Percentiles rank a stretch among this genome's conserved stretches.
Conservation (phyloP, 2,329 filamentous ascomycete species). For the Pleurostoma richardsiae region DNA sequence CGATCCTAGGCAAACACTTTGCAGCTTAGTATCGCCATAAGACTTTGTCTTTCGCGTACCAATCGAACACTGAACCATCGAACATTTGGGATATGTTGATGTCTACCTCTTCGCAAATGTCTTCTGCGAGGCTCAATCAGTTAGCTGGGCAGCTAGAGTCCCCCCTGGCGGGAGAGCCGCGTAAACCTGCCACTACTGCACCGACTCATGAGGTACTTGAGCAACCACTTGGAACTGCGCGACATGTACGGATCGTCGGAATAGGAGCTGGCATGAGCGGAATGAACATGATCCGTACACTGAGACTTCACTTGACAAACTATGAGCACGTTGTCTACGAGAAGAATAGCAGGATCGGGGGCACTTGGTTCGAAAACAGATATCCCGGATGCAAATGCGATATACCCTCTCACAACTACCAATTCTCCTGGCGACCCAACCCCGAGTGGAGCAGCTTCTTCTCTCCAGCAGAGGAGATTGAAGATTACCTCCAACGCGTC, state of each 20-base stretch:
- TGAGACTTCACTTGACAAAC: constrained; percentile 33
- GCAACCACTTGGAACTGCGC: constrained; percentile 28
- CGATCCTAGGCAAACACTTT: too few species aligned
- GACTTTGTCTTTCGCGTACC: too few species aligned
- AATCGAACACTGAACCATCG: too few species aligned
- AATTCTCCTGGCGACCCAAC: constrained; percentile 57
- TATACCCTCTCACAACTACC: constrained; percentile 56
- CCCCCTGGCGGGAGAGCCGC: too few species aligned
- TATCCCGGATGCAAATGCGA: constrained; percentile 56
- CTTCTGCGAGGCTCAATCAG: too few species aligned
- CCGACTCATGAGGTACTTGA: constrained; percentile 17
- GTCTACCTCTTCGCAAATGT: too few species aligned
- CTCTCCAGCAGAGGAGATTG: constrained; percentile 48
- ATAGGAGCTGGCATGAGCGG: constrained; percentile 40
- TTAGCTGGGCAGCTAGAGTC: too few species aligned
- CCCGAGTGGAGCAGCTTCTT: constrained; percentile 55
- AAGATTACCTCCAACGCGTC: constrained; percentile 42
- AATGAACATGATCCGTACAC: constrained; percentile 37
- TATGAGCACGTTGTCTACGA: constrained; percentile 48
- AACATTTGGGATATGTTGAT: too few species aligned
- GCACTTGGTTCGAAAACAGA: constrained; percentile 55
- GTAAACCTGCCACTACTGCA: too few species aligned
- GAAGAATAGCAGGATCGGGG: constrained; percentile 49
- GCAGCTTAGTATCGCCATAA: too few species aligned
- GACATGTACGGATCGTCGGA: constrained; percentile 35